Evolutionary conservation across 2,329 filamentous ascomycete genomes (phyloP), one percentile per base, ranked within the genome.

Genomic region (Ophiostoma perfectum): DNA sequence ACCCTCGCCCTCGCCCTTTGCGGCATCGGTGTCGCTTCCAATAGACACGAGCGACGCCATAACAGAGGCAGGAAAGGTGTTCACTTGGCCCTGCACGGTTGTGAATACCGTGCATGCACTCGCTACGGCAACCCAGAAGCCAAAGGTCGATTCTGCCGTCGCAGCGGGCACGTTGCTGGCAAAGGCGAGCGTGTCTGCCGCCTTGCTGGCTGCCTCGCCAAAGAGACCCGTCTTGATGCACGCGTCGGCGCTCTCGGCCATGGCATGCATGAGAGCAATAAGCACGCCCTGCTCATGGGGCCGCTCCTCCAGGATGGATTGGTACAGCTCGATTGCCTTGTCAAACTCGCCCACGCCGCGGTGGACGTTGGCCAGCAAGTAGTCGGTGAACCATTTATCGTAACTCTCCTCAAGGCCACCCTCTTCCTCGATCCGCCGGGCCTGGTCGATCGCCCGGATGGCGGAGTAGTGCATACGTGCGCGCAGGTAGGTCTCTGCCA

Each of bases 401-500:
- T 85, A 88, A 39, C 81, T 76, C 0, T 83, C 82, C 41, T 86
- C 82, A 5, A 12, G 7, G 0, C 85, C 87, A 27, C 81, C 76
- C 1, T 83, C 82, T 41, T 86, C 82, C 71, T 94, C 91, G 4
- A 97, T 82, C 67, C 85, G 86, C 75, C 94, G 89, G 0, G 94
- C 95, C 75, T 96, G 90, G 45, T 91, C 82, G 72, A 98, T 95
- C 0, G 95, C 93, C 75, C 95, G 94, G 3, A 90, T 92, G 0
- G 95, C 94, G n/a, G 95, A 94, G 70, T 97, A 90, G 75, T 96
- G 96, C 71, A 94, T 86, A 9, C 95, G 94, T 16, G 93, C 96
- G 73, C 91, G 95, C 76, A 97, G 90, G 75, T 99, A 99, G 75
- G 93, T 96, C 79, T 99, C 95, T n/a, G 94, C 95, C 1, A 99